Conservation (phyloP, 345 rosid species). For the Adansonia digitata region DNA sequence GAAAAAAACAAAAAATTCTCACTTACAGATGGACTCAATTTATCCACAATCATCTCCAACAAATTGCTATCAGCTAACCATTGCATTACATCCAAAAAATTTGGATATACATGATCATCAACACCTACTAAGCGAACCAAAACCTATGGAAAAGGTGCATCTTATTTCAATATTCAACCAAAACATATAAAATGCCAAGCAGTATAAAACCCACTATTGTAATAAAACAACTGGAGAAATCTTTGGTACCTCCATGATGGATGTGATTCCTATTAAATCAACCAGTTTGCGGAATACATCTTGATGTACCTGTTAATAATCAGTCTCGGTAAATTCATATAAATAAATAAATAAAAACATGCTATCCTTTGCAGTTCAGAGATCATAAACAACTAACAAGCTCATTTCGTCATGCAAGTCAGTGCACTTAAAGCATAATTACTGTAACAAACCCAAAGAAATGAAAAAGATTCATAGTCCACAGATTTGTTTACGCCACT, state of each 20-base stretch:
- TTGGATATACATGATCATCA: constrained; percentile 93
- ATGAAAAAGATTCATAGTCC: background rate
- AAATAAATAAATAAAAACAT: background rate
- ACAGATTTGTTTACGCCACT: background rate
- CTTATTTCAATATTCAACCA: background rate
- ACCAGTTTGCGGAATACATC: constrained; percentile 79
- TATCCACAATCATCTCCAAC: constrained; percentile 94
- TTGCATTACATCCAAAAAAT: constrained; percentile 95
- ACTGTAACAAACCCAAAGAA: background rate
- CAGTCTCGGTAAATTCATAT: background rate
- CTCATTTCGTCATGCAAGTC: background rate
- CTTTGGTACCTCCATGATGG: constrained; percentile 92
- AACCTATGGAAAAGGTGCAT: constrained; percentile 45
- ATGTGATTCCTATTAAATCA: constrained; percentile 97
- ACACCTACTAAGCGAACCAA: constrained; percentile 95
- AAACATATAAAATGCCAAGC: background rate
- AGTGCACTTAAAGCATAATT: background rate
- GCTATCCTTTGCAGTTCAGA: background rate
- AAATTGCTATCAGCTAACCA: constrained; percentile 90
- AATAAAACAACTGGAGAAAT: background rate
- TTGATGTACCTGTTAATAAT: constrained; percentile 66
- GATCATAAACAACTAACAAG: constrained; percentile 6
- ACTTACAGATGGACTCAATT: constrained; percentile 85
- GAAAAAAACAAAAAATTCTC: background rate
- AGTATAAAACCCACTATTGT: background rate